These are phyloP conservation scores for Mycena chlorophos DNA, from an alignment of 768 basidiomycete species.

Conservation along the genomic window DNA sequence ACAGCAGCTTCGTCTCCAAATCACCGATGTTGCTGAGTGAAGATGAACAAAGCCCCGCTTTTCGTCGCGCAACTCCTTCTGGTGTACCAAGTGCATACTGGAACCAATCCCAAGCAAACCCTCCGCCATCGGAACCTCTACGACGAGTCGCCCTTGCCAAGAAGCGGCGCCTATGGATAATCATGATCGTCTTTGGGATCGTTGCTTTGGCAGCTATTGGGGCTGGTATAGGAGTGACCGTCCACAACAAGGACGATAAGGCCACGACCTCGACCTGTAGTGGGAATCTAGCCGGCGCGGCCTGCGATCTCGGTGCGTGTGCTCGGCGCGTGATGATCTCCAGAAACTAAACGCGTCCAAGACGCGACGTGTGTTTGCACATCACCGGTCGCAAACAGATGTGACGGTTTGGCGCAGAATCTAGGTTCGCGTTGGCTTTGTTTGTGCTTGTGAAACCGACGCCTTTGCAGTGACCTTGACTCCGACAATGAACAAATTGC, in stretches of 20 bases:
- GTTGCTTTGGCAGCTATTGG: constrained; percentile 43
- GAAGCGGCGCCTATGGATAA: constrained; percentile 26
- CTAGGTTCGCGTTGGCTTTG: constrained; percentile 26
- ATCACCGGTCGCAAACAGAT: constrained; percentile 41
- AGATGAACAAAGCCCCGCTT: background rate
- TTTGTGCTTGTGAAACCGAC: too few relatives aligned
- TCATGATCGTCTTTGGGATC: constrained; percentile 35
- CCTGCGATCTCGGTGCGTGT: constrained; percentile 57
- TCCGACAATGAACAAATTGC: constrained; percentile 48
- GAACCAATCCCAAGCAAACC: constrained; percentile 7
- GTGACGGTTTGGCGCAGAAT: constrained; percentile 54
- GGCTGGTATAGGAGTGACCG: constrained; percentile 46
- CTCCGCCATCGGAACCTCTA: constrained; percentile 5
- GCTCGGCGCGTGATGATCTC: background rate
- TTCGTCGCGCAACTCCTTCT: background rate
- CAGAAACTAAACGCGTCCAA: constrained; percentile 26
- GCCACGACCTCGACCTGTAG: constrained; percentile 24
- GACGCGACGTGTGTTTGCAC: constrained; percentile 67
- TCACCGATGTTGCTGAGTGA: constrained; percentile 8
- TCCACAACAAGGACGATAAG: constrained; percentile 32
- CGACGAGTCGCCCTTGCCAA: constrained; percentile 11
- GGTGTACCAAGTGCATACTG: constrained; percentile 2
- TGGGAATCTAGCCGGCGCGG: constrained; percentile 46
- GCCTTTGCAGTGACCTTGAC: constrained; percentile 42
- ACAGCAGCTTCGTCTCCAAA: constrained; percentile 38